Evolutionary conservation across 2,329 filamentous ascomycete species (phyloP).

Genomic region (Ascomycota sp.): DNA sequence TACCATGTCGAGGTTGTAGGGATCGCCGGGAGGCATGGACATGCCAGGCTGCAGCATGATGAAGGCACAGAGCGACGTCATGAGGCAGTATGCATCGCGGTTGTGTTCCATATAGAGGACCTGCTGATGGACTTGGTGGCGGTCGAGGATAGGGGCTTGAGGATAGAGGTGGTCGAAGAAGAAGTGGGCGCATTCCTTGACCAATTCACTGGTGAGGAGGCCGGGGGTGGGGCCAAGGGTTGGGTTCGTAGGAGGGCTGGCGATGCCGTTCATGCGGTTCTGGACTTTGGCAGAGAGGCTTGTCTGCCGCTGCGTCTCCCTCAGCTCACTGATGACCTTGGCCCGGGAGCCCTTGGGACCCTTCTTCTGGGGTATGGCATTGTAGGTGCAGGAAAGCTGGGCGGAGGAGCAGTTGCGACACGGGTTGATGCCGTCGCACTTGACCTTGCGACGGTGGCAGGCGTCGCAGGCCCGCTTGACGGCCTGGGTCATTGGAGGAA

Average conservation of each 20-base stretch:
- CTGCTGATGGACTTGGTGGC: conserved; percentile 35
- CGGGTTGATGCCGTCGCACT: conserved; percentile 50
- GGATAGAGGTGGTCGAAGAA: conserved; percentile 49
- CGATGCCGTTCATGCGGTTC: conserved; percentile 35
- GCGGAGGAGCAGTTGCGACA: conserved; percentile 52
- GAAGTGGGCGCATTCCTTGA: conserved; percentile 46
- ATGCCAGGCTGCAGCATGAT: conserved; percentile 52
- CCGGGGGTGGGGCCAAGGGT: conserved; percentile 34
- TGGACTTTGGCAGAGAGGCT: conserved; percentile 42
- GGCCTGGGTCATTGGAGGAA: conserved; percentile 23
- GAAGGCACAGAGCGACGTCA: conserved; percentile 45
- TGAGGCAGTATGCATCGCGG: conserved; percentile 41
- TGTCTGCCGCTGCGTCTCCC: conserved; percentile 46
- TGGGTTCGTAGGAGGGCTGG: conserved; percentile 24
- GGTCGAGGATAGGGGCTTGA: conserved; percentile 41
- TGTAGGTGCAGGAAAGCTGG: conserved; percentile 50
- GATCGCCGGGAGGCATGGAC: conserved; percentile 34
- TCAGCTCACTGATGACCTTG: conserved; percentile 55
- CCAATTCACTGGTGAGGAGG: conserved; percentile 38
- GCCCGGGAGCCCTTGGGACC: conserved; percentile 55
- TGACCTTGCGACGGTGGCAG: conserved; percentile 56
- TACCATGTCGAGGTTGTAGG: conserved; percentile 32
- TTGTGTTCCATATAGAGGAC: conserved; percentile 39
- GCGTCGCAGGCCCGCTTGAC: conserved; percentile 49
- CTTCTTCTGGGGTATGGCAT: conserved; percentile 57